Conservation (phyloP, 176 grass and related monocot genomes). For the Oryza australiensis region DNA sequence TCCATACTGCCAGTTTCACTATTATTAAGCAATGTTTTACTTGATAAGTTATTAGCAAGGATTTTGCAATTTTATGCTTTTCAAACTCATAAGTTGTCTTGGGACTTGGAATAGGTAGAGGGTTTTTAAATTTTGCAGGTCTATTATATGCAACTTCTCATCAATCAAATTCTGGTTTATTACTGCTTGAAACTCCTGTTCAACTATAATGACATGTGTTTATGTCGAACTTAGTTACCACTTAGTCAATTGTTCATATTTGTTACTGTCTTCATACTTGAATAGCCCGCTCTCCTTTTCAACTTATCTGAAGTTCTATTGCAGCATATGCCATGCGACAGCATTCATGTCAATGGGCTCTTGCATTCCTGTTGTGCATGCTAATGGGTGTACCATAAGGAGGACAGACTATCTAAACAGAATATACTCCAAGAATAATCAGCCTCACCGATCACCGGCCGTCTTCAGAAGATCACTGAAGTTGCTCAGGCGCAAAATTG, state of each 20-base stretch:
- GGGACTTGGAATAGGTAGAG: not conserved
- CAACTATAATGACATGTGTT: not conserved
- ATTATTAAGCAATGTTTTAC: not conserved
- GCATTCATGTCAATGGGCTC: slow-evolving; percentile 23
- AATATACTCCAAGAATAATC: slow-evolving; percentile 1
- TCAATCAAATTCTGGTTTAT: not conserved
- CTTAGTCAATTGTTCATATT: not conserved
- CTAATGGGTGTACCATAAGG: slow-evolving; percentile 23
- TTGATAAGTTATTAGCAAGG: not conserved
- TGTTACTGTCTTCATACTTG: not conserved
- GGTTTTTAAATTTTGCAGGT: not conserved
- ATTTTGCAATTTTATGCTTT: not conserved
- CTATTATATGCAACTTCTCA: not conserved
- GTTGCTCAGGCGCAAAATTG: slow-evolving; percentile 14
- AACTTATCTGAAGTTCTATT: slow-evolving; percentile 24
- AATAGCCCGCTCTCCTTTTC: not conserved
- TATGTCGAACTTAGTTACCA: not conserved
- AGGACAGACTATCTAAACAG: not conserved
- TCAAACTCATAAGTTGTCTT: not conserved
- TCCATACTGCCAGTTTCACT: not conserved
- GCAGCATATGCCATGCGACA: slow-evolving; percentile 26
- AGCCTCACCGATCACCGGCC: not conserved
- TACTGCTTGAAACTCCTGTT: not conserved
- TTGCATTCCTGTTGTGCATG: slow-evolving; percentile 16
- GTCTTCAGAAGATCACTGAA: slow-evolving; percentile 3